Conservation (phyloP, 306 rosid genomes). For the Castanea mollissima region DNA sequence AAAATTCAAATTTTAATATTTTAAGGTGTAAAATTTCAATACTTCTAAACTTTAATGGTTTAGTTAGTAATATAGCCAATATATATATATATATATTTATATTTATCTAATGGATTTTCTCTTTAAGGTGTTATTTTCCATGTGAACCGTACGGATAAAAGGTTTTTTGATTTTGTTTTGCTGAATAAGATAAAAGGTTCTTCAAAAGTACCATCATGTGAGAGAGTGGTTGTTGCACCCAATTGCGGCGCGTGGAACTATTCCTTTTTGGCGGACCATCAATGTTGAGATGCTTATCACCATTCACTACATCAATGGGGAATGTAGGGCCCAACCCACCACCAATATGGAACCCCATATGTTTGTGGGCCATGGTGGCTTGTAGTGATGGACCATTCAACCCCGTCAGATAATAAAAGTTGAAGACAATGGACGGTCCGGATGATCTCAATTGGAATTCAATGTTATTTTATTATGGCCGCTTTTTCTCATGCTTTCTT, state of each 20-base stretch:
- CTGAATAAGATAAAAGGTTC: too few relatives aligned
- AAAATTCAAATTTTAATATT: too few relatives aligned
- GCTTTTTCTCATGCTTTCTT: background rate
- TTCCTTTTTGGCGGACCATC: background rate
- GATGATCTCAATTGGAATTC: background rate
- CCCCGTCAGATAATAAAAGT: background rate
- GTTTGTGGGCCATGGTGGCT: background rate
- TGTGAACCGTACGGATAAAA: too few relatives aligned
- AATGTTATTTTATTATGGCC: background rate
- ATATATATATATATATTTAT: too few relatives aligned
- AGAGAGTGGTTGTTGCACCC: too few relatives aligned
- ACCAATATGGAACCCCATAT: background rate
- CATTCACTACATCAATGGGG: background rate
- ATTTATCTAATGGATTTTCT: too few relatives aligned
- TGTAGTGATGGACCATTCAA: background rate
- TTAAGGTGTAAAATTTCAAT: rapidly evolving
- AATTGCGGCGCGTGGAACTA: too few relatives aligned
- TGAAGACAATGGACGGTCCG: background rate
- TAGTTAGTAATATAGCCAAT: too few relatives aligned
- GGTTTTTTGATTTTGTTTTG: too few relatives aligned
- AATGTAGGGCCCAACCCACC: background rate
- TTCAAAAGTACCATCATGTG: too few relatives aligned
- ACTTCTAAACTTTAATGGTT: rapidly evolving
- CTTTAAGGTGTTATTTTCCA: too few relatives aligned
- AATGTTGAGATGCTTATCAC: background rate